Evolutionary conservation across 2,329 filamentous ascomycete genomes (phyloP).

Genomic region (Neofusicoccum cordaticola): DNA sequence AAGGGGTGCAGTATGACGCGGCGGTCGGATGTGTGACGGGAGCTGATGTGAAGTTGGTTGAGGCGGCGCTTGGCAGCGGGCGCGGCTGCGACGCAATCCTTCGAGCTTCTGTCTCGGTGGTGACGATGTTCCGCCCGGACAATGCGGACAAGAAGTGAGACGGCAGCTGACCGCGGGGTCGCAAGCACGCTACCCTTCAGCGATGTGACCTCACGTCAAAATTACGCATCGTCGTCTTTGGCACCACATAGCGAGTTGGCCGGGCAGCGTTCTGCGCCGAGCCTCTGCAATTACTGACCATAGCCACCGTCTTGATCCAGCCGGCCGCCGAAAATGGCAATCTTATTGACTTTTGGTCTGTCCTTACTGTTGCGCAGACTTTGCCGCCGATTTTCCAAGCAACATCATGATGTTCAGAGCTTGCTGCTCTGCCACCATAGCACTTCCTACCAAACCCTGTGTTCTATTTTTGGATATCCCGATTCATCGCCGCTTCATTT

Average conservation of each 20-base stretch:
- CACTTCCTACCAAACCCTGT: neutral
- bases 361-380: neutral
- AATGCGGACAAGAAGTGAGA: neutral
- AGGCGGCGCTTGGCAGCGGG: conserved; percentile 7
- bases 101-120: conserved; percentile 14
- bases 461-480: conserved; percentile 14
- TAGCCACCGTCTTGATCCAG: neutral
- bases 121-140: conserved; percentile 13
- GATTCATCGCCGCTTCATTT: neutral
- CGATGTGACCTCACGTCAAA: neutral
- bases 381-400: neutral
- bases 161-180: neutral
- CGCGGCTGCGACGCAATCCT: conserved; percentile 14
- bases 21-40: neutral
- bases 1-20: neutral
- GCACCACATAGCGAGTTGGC: neutral
- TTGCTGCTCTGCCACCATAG: neutral
- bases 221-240: neutral
- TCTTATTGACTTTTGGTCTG: neutral
- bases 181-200: neutral
- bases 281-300: neutral
- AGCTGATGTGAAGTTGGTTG: conserved; percentile 1
- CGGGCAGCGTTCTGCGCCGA: neutral
- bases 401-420: no score
- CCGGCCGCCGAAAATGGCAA: neutral